Conservation (phyloP, 306 rosid genomes). For the Trifolium subterraneum region DNA sequence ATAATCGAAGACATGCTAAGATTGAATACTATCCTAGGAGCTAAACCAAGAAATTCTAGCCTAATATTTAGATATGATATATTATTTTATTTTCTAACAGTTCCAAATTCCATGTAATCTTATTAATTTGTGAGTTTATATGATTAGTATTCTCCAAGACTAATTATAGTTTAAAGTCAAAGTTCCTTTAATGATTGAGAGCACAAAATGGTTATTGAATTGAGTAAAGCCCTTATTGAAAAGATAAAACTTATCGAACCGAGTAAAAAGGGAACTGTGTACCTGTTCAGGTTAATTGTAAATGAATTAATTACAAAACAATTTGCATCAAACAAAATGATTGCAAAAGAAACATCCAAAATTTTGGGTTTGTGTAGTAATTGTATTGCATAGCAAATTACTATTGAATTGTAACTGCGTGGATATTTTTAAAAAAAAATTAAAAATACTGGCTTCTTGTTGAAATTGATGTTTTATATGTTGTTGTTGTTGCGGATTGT, state of each 20-base stretch:
- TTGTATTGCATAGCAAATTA: not conserved
- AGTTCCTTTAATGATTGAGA: slow-evolving; percentile 7
- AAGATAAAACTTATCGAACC: slow-evolving; percentile 12
- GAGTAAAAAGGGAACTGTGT: not conserved
- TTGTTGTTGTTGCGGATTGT: not conserved
- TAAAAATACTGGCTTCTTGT: too few species aligned
- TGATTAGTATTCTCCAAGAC: slow-evolving; percentile 4
- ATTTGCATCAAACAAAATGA: not conserved
- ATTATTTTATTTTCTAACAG: not conserved
- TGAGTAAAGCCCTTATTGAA: slow-evolving; percentile 12
- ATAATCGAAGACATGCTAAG: not conserved
- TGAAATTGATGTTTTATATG: too few species aligned
- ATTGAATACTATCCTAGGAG: not conserved
- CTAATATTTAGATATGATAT: too few species aligned
- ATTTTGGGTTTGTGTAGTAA: not conserved
- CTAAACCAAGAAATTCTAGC: not conserved
- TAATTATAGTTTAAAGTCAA: slow-evolving; percentile 18
- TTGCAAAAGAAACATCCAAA: not conserved
- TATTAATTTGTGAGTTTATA: not conserved
- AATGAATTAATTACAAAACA: slow-evolving; percentile 18
- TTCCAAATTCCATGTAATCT: slow-evolving; percentile 24
- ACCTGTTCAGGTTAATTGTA: slow-evolving; percentile 7
- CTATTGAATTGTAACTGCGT: not conserved
- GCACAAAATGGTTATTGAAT: slow-evolving; percentile 5
- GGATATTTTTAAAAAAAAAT: too few species aligned